Conservation (phyloP, 257 asterid species). For the Capsicum rhomboideum region DNA sequence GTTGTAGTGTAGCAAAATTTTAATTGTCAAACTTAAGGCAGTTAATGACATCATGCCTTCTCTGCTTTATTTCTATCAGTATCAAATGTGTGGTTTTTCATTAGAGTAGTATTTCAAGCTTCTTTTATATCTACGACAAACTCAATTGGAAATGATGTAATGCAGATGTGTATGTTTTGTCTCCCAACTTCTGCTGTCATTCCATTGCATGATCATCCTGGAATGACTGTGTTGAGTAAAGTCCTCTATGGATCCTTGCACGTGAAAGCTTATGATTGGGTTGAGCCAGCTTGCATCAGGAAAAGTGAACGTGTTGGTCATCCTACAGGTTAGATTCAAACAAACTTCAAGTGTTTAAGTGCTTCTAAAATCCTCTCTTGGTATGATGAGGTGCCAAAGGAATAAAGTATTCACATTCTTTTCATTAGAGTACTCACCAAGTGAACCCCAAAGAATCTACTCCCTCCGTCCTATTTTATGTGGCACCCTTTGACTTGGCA, state of each 20-base stretch:
- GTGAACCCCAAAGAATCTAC: neutral
- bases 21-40: neutral
- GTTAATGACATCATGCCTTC: neutral
- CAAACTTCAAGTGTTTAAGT: neutral
- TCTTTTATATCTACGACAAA: slow-evolving; percentile 2
- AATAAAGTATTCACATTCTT: neutral
- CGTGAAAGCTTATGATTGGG: slow-evolving; percentile 93
- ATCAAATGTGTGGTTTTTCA: neutral
- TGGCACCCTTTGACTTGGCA: no score
- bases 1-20: neutral
- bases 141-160: slow-evolving; percentile 12
- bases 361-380: neutral
- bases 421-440: neutral
- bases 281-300: slow-evolving; percentile 63
- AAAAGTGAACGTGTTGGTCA: slow-evolving; percentile 38
- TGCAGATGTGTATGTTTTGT: slow-evolving; percentile 96
- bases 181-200: slow-evolving; percentile 91
- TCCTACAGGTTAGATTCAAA: slow-evolving; percentile 51
- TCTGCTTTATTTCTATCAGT: neutral
- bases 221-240: slow-evolving; percentile 94
- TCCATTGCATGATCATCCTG: slow-evolving; percentile 97
- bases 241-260: slow-evolving; percentile 92
- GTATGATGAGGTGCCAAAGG: neutral
- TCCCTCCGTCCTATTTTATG: no score
- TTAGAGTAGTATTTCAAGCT: neutral